Conservation (phyloP, 371 early-diverging fungal genomes). For the Mortierella sp. region DNA sequence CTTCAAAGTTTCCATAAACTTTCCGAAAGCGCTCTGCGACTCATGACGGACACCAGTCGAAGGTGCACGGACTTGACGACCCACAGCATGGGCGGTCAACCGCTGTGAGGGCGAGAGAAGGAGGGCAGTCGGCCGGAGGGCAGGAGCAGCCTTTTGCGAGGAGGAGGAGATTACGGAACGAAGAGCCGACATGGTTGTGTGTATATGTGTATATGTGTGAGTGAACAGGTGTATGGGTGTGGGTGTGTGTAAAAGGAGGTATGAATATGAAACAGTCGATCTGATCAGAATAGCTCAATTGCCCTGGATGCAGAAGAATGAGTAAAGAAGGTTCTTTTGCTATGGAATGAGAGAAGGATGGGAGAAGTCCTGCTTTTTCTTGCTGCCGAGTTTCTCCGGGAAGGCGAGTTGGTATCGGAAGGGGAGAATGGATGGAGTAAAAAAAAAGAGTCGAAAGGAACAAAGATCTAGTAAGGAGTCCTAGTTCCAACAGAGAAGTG, state of each 20-base stretch:
- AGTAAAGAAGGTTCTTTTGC: neutral
- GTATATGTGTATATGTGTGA: too few species aligned
- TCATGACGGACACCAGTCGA: conserved; percentile 44
- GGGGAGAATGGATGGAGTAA: neutral
- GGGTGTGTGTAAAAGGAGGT: neutral
- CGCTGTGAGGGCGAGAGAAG: conserved; percentile 39
- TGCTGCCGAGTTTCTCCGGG: too few species aligned
- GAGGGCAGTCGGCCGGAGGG: conserved; percentile 37
- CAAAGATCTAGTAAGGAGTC: neutral
- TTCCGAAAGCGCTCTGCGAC: conserved; percentile 53
- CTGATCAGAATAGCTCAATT: neutral
- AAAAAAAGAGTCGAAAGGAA: neutral
- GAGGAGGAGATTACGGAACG: conserved; percentile 46
- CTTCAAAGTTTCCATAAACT: conserved; percentile 86
- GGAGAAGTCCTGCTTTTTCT: too few species aligned
- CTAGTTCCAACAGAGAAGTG: neutral
- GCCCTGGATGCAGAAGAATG: neutral
- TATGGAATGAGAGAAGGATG: too few species aligned
- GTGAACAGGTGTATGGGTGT: neutral
- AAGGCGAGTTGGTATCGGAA: neutral
- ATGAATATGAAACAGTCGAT: neutral
- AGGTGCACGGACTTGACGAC: conserved; percentile 33
- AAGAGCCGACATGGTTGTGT: conserved; percentile 49
- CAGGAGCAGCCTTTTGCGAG: conserved; percentile 23
- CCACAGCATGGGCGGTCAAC: conserved; percentile 31